phyloP scores from a whole-genome alignment of 495 filamentous ascomycete genomes.

The Aspergillus biplanus region DNA sequence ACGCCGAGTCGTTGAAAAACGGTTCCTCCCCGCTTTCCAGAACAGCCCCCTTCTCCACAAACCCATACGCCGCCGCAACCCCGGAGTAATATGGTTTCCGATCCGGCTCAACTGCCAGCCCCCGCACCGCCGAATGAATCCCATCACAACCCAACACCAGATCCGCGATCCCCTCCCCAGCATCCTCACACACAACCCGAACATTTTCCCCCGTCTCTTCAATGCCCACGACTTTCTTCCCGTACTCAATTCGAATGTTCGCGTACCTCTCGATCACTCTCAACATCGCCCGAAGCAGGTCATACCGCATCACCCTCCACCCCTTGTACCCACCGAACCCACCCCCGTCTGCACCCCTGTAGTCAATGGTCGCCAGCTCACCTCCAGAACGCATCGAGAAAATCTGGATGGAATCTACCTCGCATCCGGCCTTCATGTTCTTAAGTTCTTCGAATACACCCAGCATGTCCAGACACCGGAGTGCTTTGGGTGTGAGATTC shows the following conservation, averaged over 20 bases:
- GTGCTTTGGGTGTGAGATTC: constrained; percentile 57
- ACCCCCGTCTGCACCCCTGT: constrained; percentile 37
- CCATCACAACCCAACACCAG: constrained; percentile 58
- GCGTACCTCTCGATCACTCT: constrained; percentile 15
- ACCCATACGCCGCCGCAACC: constrained; percentile 5
- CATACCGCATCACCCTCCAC: constrained; percentile 30
- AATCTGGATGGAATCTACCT: constrained; percentile 47
- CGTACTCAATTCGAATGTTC: constrained; percentile 22
- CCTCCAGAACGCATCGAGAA: constrained; percentile 27
- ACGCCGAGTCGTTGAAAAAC: background rate
- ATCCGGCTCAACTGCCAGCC: constrained; percentile 33
- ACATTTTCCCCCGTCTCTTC: constrained; percentile 24
- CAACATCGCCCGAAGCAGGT: constrained; percentile 28
- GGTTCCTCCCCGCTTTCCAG: background rate
- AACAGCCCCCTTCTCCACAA: background rate
- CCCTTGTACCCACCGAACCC: constrained; percentile 39
- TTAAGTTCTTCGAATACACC: constrained; percentile 39
- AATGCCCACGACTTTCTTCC: constrained; percentile 22
- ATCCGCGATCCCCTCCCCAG: constrained; percentile 41
- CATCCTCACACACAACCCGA: constrained; percentile 46
- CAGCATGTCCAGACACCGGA: constrained; percentile 51
- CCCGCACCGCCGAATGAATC: constrained; percentile 54
- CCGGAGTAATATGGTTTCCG: constrained; percentile 14
- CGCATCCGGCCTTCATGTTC: constrained; percentile 40
- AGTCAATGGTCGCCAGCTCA: constrained; percentile 21